phyloP scores from a whole-genome alignment of 371 early-diverging fungal genomes.

The Zancudomyces culisetae region DNA sequence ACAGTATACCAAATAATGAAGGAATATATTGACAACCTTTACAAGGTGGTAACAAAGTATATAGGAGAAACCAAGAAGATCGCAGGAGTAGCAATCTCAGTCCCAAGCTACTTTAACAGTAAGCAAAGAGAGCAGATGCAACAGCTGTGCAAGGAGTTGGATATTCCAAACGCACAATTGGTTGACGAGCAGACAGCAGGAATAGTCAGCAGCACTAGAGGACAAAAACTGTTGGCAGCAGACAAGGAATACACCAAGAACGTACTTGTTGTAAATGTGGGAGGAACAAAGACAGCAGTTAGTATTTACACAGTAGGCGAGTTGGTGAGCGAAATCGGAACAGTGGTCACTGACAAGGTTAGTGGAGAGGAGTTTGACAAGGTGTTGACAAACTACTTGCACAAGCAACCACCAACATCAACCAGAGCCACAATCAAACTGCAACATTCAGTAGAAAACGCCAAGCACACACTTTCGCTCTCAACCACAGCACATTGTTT shows the following conservation, averaged over 20 bases:
- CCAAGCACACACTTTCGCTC: conserved; percentile 85
- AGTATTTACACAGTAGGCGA: conserved; percentile 78
- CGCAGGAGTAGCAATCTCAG: conserved; percentile 76
- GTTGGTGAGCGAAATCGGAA: conserved; percentile 66
- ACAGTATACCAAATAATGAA: conserved; percentile 51
- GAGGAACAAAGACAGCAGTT: conserved; percentile 88
- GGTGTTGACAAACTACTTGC: conserved; percentile 62
- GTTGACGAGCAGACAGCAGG: conserved; percentile 95
- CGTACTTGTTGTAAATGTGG: conserved; percentile 88
- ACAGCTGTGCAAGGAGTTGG: conserved; percentile 70
- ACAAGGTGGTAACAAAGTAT: conserved; percentile 77
- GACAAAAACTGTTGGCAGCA: conserved; percentile 34
- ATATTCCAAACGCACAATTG: conserved; percentile 70
- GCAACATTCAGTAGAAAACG: conserved; percentile 63
- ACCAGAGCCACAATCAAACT: conserved; percentile 68
- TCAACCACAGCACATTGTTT: conserved; percentile 73
- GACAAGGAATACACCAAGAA: conserved; percentile 38
- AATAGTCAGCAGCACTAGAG: conserved; percentile 76
- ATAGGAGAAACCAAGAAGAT: conserved; percentile 63
- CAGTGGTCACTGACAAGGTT: conserved; percentile 64
- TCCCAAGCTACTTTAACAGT: conserved; percentile 83
- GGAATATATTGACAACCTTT: conserved; percentile 62
- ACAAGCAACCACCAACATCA: conserved; percentile 47
- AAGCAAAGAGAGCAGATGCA: conserved; percentile 63
- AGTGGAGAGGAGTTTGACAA: conserved; percentile 90